Evolutionary conservation across 495 filamentous ascomycete species (phyloP), one percentile per base, ranked within the genome.

Genomic region (Xylaria castorea): DNA sequence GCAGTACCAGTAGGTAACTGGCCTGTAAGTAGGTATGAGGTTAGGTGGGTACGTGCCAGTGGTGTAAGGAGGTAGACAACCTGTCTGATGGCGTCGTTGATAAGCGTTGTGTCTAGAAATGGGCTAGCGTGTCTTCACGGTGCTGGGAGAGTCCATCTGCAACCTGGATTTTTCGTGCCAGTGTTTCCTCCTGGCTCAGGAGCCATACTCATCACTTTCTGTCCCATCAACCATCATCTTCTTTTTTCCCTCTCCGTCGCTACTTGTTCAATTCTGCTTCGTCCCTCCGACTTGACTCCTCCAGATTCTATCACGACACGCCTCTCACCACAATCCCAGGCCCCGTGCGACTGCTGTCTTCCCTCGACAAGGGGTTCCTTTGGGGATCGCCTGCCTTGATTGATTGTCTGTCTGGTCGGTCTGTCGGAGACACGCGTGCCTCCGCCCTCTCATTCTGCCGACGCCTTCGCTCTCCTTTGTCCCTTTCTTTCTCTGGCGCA

Each of bases 91-190:
- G 61, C 61, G 22, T 27, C n/a, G 44, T 65, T 27, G 64, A 44
- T 38, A 66, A 66, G 40, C 16, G 44, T 34, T n/a, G 18, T 42
- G 40, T n/a, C 70, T 63, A 66, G 27, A 72, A 48, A 50, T 20
- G 44, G 70, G 8, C 25, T 72, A 72, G 70, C 70, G 62, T 22
- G 50, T 44, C 30, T 72, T 65, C 30, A 51, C 70, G 20, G 40
- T 73, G 55, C 42, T 72, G 51, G 40, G 48, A 70, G 58, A 70
- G 58, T 57, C 40, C 57, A 71, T 72, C 62, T 75, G 74, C 74
- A 73, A 79, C 77, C 73, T 79, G 72, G 77, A 79, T 75, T 79
- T 79, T 79, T 79, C 75, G 77, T 77, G 75, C 77, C 68, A 74
- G 71, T 68, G 75, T 62, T 66, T 71, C 58, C 73, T 74, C 69